These are phyloP conservation scores for Penicillium mononematosum DNA, from an alignment of 495 filamentous ascomycete genomes.

Conservation along the genomic window DNA sequence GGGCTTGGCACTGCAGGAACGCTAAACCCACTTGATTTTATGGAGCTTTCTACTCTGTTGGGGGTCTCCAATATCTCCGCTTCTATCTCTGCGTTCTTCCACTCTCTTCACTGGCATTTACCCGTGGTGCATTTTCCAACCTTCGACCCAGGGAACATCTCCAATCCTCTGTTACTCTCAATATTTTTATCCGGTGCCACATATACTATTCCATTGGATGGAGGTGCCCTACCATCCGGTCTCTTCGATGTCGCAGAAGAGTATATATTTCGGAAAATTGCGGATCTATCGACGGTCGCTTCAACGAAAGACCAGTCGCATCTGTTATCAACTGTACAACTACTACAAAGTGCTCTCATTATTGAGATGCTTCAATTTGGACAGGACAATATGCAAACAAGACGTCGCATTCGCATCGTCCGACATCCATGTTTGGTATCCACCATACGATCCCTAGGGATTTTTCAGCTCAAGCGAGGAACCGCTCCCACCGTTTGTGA, in stretches of 20 bases:
- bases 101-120: slow-evolving; percentile 41
- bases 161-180: slow-evolving; percentile 33
- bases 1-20: background rate
- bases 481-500: slow-evolving; percentile 20
- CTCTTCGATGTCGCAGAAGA: slow-evolving; percentile 42
- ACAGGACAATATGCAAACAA: slow-evolving; percentile 32
- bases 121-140: slow-evolving; percentile 43
- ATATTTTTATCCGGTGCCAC: slow-evolving; percentile 39
- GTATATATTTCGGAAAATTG: slow-evolving; percentile 35
- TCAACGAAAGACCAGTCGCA: slow-evolving; percentile 13
- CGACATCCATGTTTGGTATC: slow-evolving; percentile 41
- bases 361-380: slow-evolving; percentile 45
- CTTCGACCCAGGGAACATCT: slow-evolving; percentile 37
- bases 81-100: slow-evolving; percentile 42
- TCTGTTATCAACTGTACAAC: slow-evolving; percentile 27
- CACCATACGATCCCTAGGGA: slow-evolving; percentile 33
- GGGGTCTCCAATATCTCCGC: slow-evolving; percentile 32
- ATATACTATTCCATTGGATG: slow-evolving; percentile 29
- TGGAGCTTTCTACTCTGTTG: slow-evolving; percentile 29
- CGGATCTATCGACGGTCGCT: slow-evolving; percentile 20
- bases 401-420: slow-evolving; percentile 39
- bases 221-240: slow-evolving; percentile 22
- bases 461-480: slow-evolving; percentile 31
- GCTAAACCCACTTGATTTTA: slow-evolving; percentile 20
- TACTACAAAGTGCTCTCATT: slow-evolving; percentile 38